Conservation (phyloP, 2,329 filamentous ascomycete genomes). For the Colletotrichum tofieldiae region DNA sequence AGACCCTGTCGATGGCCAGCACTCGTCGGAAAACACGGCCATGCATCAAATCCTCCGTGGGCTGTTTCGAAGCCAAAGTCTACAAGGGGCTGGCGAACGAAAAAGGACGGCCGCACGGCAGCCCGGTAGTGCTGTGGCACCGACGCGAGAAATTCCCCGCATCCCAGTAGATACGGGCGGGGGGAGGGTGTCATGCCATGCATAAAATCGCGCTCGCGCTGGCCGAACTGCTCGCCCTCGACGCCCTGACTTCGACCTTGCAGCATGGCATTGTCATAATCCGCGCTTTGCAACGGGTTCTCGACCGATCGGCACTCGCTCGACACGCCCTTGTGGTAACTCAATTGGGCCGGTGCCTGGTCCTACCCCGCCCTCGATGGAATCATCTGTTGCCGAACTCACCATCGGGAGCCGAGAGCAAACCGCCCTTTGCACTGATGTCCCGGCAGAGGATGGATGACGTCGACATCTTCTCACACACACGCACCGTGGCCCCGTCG, state of each 20-base stretch:
- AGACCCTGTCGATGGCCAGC: neutral
- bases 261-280: conserved; percentile 35
- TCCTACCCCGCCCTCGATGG: conserved; percentile 24
- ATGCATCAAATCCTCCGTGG: conserved; percentile 26
- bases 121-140: neutral
- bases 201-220: conserved; percentile 37
- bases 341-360: conserved; percentile 37
- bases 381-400: conserved; percentile 15
- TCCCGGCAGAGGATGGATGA: conserved; percentile 23
- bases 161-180: neutral
- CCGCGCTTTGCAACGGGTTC: conserved; percentile 6
- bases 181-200: conserved; percentile 16
- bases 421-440: conserved; percentile 12
- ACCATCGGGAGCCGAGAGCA: neutral
- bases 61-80: conserved; percentile 35
- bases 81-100: conserved; percentile 13
- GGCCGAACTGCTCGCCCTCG: conserved; percentile 7
- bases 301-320: conserved; percentile 5
- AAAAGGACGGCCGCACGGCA: conserved; percentile 15
- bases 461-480: conserved; percentile 34
- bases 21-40: conserved; percentile 16
- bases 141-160: conserved; percentile 25
- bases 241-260: conserved; percentile 31
- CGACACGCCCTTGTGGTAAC: conserved; percentile 23
- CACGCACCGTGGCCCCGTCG: conserved; percentile 35